These are phyloP conservation scores for Aspergillus neotritici DNA, from an alignment of 2,329 filamentous ascomycete species.

Conservation along the genomic window DNA sequence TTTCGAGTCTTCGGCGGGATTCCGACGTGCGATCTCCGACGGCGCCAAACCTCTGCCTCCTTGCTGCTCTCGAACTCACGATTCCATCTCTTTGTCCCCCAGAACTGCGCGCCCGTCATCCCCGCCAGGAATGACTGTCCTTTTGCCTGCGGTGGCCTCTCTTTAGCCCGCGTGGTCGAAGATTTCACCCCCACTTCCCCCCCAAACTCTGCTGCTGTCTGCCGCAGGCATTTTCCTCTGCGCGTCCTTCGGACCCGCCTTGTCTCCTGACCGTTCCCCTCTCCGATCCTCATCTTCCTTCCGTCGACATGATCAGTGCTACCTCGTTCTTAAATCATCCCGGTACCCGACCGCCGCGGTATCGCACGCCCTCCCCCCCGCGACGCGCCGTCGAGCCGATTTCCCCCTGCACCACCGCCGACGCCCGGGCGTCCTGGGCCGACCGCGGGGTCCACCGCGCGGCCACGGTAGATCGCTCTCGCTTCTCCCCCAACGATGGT, in stretches of 20 bases:
- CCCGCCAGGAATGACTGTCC: conserved; percentile 38
- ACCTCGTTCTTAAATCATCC: conserved; percentile 34
- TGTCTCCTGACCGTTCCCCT: conserved; percentile 9
- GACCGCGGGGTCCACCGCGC: conserved; percentile 24
- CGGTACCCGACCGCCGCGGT: conserved; percentile 36
- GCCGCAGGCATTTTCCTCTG: conserved; percentile 27
- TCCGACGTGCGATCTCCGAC: conserved; percentile 15
- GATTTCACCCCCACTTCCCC: conserved; percentile 40
- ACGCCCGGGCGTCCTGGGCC: conserved; percentile 26
- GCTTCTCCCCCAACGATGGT: conserved; percentile 16
- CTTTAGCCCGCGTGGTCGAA: conserved; percentile 38
- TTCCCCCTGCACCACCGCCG: conserved; percentile 33
- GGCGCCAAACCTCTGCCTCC: conserved; percentile 14
- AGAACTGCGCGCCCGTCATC: conserved; percentile 19
- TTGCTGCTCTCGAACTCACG: conserved; percentile 16
- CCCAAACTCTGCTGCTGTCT: conserved; percentile 16
- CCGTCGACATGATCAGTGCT: conserved; percentile 32
- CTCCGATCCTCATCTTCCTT: conserved; percentile 6
- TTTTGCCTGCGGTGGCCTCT: conserved; percentile 32
- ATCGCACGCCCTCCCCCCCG: conserved; percentile 45
- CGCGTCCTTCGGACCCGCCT: conserved; percentile 19
- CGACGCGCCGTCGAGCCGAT: conserved; percentile 43
- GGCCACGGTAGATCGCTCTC: conserved; percentile 21
- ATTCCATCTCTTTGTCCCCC: conserved; percentile 16
- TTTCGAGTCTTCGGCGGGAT: too few species aligned